Evolutionary conservation across 1,284 basidiomycete species (phyloP), one percentile per base, ranked within the genome.

Genomic region (Leccinum cinnamomeum): DNA sequence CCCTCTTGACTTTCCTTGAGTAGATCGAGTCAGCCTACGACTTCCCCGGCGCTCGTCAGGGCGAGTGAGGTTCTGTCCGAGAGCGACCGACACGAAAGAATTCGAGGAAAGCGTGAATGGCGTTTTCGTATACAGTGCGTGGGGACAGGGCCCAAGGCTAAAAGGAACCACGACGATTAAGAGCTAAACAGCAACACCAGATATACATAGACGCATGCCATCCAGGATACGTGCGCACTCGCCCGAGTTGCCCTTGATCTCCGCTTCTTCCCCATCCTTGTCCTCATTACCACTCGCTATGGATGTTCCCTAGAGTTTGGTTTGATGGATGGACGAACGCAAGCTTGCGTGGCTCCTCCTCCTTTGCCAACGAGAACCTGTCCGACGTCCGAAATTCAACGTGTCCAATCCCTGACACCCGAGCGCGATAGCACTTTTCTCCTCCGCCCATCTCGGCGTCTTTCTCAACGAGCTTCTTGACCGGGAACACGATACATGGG

Each of bases 41-140:
- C 86, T 68, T 94, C 91, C 4, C 97, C 96, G 0, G 82, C 74
- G 8, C 81, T 83, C 0, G 94, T 95, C 44, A 98, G 80, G 1
- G 89, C 91, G 20, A 98, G 96, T 97, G 73, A 99, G 97, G 71
- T 99, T 97, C 72, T 95, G 95, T 2, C 92, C 97, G 2, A 96
- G 81, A 0, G 95, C 94, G 53, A 98, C 84, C 3, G 85, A 79
- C 2, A 81, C 73, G 48, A 83, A 74, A 12, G 81, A 81, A 53
- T 87, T 80, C 2, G 82, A 76, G 58, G 88, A 86, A 37, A 75
- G 54, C 1, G 84, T 76, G 16, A 7, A 28, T 7, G 28, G 28
- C 28, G 28, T 28, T 28, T 28, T 20, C 2, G 80, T 80, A 66
- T 92, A 91, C 71, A 97, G 93, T 3, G 92, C 93, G 68, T 95